phyloP scores from a whole-genome alignment of 345 rosid species.

The Lenwebbia sp. region DNA sequence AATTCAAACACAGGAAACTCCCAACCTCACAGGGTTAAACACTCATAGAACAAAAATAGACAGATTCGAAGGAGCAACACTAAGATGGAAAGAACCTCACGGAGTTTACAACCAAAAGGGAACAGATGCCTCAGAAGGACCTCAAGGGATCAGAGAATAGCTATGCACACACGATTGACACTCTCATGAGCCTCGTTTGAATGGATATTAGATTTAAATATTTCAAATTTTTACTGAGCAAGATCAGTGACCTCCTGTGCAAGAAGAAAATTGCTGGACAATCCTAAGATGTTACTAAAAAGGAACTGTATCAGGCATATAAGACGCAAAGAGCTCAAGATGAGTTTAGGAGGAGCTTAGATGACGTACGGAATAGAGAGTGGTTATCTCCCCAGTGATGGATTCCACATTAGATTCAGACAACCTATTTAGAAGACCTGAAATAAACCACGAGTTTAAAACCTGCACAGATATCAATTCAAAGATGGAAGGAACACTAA shows the following conservation, averaged over 20 bases:
- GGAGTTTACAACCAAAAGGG: background rate
- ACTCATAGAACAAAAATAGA: background rate
- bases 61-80: background rate
- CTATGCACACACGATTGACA: background rate
- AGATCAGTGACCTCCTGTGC: background rate
- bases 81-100: background rate
- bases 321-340: background rate
- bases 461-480: background rate
- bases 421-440: slow-evolving; percentile 81
- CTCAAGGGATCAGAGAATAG: background rate
- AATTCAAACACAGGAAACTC: background rate
- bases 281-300: background rate
- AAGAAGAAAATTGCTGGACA: background rate
- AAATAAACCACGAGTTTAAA: slow-evolving; percentile 8
- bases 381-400: slow-evolving; percentile 61
- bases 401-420: slow-evolving; percentile 88
- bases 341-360: background rate
- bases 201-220: background rate
- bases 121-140: background rate
- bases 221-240: background rate
- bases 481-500: background rate
- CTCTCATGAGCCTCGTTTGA: background rate
- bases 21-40: background rate
- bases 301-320: background rate
- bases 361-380: slow-evolving; percentile 50